Evolutionary conservation across 2,329 filamentous ascomycete genomes (phyloP), one percentile per base, ranked within the genome.

Genomic region (Aspergillus pseudonomiae): DNA sequence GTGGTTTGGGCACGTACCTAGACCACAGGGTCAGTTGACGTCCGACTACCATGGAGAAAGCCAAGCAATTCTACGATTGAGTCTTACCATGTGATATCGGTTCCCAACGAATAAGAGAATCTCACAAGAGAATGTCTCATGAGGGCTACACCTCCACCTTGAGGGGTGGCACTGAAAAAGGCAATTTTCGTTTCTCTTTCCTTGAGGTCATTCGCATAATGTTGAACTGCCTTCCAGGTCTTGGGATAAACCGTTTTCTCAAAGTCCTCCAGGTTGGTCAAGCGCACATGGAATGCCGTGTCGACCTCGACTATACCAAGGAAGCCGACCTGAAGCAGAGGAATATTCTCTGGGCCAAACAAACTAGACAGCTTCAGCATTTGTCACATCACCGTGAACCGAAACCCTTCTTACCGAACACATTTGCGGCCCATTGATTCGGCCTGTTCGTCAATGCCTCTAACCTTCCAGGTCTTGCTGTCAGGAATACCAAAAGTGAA

Each of bases 381-480:
- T 4, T 41, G 46, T 19, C 16, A 46, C 14, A 34, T 9, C 6
- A 36, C n/a, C 30, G 4, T 50, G 6, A 12, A 21, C 24, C n/a
- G 43, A 24, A 59, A 28, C 59, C 19, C 56, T 50, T 63, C 59
- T 21, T 78, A 91, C 89, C 89, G 86, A 65, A 93, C 84, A 74
- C 90, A 92, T 80, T 93, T 94, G 65, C 92, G 84, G 1, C 89
- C 89, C 86, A 94, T 91, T 0, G 89, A 91, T 73, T 94, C 92
- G 1, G 92, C 91, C 75, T 93, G 89, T 74, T 95, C 92, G 70
- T 94, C 92, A 5, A 93, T 84, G n/a, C 83, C 80, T 73, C 88
- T 87, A 39, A 79, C 75, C 53, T 84, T 80, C 82, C 85, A 86
- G 65, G 63, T 55, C 16, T 62, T 64, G 55, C 30, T 65, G 57